Base-by-base conservation (phyloP, 148 eudicot genomes). In the Mesembryanthemum crystallinum region DNA sequence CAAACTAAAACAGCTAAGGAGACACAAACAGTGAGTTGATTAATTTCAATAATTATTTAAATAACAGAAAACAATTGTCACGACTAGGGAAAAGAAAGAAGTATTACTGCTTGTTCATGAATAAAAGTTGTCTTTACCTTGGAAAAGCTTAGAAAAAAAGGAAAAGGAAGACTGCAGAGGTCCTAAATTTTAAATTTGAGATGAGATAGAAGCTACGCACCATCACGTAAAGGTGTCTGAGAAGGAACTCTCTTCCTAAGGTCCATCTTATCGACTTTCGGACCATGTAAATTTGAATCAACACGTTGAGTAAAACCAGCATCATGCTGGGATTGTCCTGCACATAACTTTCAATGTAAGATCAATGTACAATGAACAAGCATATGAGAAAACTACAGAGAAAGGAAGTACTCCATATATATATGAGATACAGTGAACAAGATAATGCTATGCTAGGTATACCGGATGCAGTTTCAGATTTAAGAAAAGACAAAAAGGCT, bases 211-310 rank as follows among this genome's bases (percentile, higher is more conserved):
- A 28, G 43, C 25, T 57, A 81, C 91, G 67, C 77, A 93, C 98
- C 96, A 83, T 84, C 85, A 83, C 93, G 89, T 76, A 80, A 73
- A 78, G 88, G 87, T 81, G 60, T 77, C 30, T 64, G 73, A 71
- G 72, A 76, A 64, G 77, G 72, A n/a, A 64, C 25, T 32, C 25
- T 69, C 78, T 49, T 51, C 55, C 64, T 13, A 6, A 45, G 49
- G 2, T 45, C 49, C 49, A 8, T 45, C 59, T 25, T 49, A 25
- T 80, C 81, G 21, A 62, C 69, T 51, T 42, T 63, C 25, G 29
- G 75, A 66, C 77, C 78, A 79, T 63, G 18, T 24, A 27, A 71
- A 13, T 72, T 69, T 57, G 80, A 68, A 39, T 67, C 75, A 47
- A 64, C 63, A 70, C 72, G 32, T 71, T 79, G 84, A 60, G 51